Evolutionary conservation across 176 grass and related monocot species (phyloP).

Genomic region (Lolium rigidum): DNA sequence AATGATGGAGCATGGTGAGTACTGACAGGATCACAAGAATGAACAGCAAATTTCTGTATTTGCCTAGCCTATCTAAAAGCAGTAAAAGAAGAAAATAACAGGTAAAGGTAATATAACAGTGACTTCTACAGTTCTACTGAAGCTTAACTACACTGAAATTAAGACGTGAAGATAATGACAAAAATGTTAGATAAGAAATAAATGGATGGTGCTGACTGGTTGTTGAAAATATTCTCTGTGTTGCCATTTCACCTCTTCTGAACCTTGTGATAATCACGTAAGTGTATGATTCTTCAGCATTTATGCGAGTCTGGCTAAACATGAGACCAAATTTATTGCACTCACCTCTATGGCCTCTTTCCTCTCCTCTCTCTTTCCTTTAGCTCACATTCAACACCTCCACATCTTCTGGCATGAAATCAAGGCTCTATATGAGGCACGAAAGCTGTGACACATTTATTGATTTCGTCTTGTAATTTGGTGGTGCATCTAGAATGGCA

Average conservation of each 20-base stretch:
- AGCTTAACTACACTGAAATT: neutral
- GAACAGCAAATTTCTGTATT: constrained; percentile 21
- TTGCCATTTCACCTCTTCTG: constrained; percentile 20
- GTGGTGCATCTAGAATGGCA: constrained; percentile 8
- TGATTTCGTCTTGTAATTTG: neutral
- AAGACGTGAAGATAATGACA: constrained; percentile 10
- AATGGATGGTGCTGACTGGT: constrained; percentile 21
- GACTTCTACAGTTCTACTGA: neutral
- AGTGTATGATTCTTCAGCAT: constrained; percentile 5
- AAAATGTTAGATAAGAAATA: neutral
- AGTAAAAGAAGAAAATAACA: constrained; percentile 9
- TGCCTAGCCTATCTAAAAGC: neutral
- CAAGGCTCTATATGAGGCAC: constrained; percentile 37
- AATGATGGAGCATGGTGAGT: neutral
- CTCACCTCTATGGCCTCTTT: constrained; percentile 24
- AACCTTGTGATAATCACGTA: constrained; percentile 31
- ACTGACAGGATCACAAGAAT: neutral
- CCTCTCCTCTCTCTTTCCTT: neutral
- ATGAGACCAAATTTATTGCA: constrained; percentile 37
- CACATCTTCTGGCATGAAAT: constrained; percentile 40
- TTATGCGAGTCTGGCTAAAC: constrained; percentile 41
- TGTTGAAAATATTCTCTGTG: constrained; percentile 28
- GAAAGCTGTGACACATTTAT: constrained; percentile 47
- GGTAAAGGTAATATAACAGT: neutral
- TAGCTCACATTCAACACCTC: constrained; percentile 19